Conservation (phyloP, 1,284 basidiomycete species). For the Rhodotorula sp. region DNA sequence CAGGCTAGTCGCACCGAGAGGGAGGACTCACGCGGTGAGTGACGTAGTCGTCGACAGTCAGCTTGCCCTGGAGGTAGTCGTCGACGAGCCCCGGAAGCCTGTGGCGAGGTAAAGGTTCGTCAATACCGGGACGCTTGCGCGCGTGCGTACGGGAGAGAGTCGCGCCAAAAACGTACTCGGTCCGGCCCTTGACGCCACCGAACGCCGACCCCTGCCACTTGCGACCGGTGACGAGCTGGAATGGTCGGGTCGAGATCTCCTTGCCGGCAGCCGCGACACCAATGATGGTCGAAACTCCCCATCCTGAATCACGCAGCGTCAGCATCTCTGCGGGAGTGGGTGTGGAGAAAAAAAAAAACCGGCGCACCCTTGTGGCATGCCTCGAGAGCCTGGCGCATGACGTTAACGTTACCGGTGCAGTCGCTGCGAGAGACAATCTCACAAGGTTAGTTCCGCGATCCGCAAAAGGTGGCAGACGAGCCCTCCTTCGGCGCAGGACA, state of each 20-base stretch:
- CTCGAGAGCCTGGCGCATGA: conserved; percentile 94
- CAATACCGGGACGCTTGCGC: neutral
- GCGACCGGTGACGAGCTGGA: conserved; percentile 79
- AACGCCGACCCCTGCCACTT: conserved; percentile 96
- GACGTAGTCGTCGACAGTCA: conserved; percentile 52
- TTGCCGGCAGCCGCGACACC: conserved; percentile 71
- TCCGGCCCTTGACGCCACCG: conserved; percentile 96
- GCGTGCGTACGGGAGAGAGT: neutral
- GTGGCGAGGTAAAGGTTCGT: too few species aligned
- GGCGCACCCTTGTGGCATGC: conserved; percentile 78
- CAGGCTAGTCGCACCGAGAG: conserved; percentile 3
- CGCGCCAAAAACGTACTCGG: conserved; percentile 57
- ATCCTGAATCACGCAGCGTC: conserved; percentile 57
- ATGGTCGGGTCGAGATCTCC: conserved; percentile 95
- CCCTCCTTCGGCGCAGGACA: neutral
- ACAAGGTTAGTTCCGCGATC: neutral
- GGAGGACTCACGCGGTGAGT: conserved; percentile 48
- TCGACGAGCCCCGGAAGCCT: conserved; percentile 45
- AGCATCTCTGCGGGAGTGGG: neutral
- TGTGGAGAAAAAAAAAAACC: too few species aligned
- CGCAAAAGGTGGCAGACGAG: neutral
- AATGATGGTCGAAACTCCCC: conserved; percentile 94
- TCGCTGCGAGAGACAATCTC: conserved; percentile 55
- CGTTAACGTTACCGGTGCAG: conserved; percentile 89
- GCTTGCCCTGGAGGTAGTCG: conserved; percentile 45